Percentiles rank a stretch among this genome's conserved stretches.
These are phyloP conservation scores for Aurinia saxatilis DNA, from an alignment of 345 rosid genomes.

Conservation along the genomic window DNA sequence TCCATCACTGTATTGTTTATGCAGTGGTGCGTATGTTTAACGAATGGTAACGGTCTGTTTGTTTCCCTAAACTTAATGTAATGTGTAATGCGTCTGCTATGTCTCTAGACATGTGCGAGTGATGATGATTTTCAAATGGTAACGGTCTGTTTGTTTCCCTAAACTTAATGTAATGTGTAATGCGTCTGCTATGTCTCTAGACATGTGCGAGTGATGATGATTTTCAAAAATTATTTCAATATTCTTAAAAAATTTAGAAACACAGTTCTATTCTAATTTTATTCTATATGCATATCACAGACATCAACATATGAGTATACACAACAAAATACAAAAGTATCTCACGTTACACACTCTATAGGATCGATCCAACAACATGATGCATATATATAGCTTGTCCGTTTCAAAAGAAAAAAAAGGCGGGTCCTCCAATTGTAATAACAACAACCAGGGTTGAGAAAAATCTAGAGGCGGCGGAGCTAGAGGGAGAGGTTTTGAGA, in stretches of 20 bases:
- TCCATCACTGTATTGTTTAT: constrained; percentile 11
- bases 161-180: neutral
- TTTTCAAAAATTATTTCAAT: neutral
- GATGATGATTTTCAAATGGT: constrained; percentile 8
- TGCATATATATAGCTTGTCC: neutral
- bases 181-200: constrained; percentile 24
- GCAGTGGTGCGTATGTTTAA: constrained; percentile 11
- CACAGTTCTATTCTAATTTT: no score
- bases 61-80: neutral
- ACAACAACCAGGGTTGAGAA: neutral
- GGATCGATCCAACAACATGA: neutral
- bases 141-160: no score
- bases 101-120: constrained; percentile 21
- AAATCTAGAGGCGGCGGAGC: constrained; percentile 5
- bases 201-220: constrained; percentile 22
- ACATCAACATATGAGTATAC: no score
- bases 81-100: constrained; percentile 21
- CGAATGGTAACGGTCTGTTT: neutral
- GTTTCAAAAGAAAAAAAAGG: constrained; percentile 18
- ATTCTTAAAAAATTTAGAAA: no score
- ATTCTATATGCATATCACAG: no score
- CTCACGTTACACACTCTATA: neutral
- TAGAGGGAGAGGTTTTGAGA: neutral
- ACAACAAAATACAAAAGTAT: constrained; percentile 1
- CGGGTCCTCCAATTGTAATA: constrained; percentile 5